Evolutionary conservation across 208 protist species (phyloP), one percentile per base, ranked within the genome.

Genomic region (Naegleria fowleri): DNA sequence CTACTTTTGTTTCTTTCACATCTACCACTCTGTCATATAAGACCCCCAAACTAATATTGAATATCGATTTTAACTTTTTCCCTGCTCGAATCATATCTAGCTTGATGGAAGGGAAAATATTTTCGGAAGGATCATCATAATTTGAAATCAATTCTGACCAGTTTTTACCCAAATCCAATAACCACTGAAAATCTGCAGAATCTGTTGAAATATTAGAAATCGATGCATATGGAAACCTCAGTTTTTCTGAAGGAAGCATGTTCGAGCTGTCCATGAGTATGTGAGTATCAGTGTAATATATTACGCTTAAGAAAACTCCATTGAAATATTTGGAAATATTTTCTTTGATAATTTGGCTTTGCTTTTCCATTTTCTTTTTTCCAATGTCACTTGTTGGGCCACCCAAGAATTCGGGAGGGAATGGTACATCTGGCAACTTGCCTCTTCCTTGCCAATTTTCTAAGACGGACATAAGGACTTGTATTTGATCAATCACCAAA

Each of bases 361-460:
- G 29, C 11, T 79, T 79, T 36, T 79, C 67, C 29, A 33, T 33
- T 5, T 25, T 79, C 29, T 33, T 79, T 79, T 33, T 79, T 36
- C 67, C 29, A 84, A 84, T 33, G 15, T 84, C 76, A 39, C 16
- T 84, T 16, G 76, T 84, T 15, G 76, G 38, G 3, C 38, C 76
- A 5, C 11, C 38, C 29, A 84, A 39, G 38, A 84, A 84, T 11
- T 84, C 76, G 5, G 76, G 76, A 84, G 76, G 76, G 39, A 84
- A 84, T 15, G 76, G 76, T 15, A 84, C 76, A 40, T 84, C 76
- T 38, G 76, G 76, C 39, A 84, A 36, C 29, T 41, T 33, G 3
- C 76, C 76, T 36, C 76, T 7, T 84, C 76, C 76, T 84, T 84
- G 76, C 76, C 76, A 84, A 5, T 84, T 84, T 5, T 84, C 38